Evolutionary conservation across 192 early-diverging fungal genomes (phyloP).

Genomic region (Radiomyces spectabilis): DNA sequence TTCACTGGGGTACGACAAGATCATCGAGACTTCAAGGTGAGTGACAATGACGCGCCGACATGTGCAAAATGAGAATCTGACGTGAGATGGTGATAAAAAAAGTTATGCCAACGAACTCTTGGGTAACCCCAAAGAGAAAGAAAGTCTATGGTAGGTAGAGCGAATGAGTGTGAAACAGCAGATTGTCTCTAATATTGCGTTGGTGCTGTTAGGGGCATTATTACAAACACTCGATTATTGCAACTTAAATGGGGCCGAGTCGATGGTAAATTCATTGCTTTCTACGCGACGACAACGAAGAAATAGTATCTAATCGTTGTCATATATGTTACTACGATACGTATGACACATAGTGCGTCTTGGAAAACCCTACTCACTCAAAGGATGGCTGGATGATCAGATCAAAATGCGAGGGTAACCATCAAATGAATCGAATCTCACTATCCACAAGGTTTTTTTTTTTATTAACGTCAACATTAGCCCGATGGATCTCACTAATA

Average conservation of each 20-base stretch:
- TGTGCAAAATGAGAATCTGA: too few species aligned
- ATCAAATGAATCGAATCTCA: background rate
- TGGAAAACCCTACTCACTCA: slow-evolving; percentile 65
- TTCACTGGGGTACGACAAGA: slow-evolving; percentile 79
- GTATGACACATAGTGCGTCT: too few species aligned
- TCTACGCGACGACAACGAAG: background rate
- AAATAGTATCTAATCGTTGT: background rate
- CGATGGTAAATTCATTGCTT: slow-evolving; percentile 37
- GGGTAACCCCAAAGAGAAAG: slow-evolving; percentile 74
- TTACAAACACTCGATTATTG: slow-evolving; percentile 46
- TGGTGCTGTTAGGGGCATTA: slow-evolving; percentile 33
- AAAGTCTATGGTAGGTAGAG: slow-evolving; percentile 48
- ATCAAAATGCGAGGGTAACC: slow-evolving; percentile 45
- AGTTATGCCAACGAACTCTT: slow-evolving; percentile 73
- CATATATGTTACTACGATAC: too few species aligned
- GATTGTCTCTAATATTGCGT: background rate
- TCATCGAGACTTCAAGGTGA: slow-evolving; percentile 61
- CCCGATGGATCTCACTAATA: slow-evolving; percentile 23
- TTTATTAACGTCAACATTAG: slow-evolving; percentile 17
- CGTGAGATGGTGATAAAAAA: too few species aligned
- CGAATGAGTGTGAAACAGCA: background rate
- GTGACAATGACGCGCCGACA: too few species aligned
- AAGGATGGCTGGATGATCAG: slow-evolving; percentile 57
- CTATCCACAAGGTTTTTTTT: background rate
- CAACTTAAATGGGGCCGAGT: slow-evolving; percentile 77